Evolutionary conservation across 805 yeast species (phyloP).

Genomic region (Lipomyces mesembrius): DNA sequence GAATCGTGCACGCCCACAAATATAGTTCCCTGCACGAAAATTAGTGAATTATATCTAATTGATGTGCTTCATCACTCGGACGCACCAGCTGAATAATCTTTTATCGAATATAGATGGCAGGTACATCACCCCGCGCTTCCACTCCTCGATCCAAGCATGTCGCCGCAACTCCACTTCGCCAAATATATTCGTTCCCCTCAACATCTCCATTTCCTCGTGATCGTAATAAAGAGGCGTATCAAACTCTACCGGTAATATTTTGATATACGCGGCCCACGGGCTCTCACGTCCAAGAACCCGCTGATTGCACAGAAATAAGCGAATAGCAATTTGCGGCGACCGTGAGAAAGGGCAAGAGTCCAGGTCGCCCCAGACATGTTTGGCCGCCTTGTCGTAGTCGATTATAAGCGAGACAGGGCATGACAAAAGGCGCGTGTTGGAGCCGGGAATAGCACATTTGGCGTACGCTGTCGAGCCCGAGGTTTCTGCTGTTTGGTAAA

Average conservation of each 20-base stretch:
- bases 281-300: conserved; percentile 37
- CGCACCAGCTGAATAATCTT: conserved; percentile 16
- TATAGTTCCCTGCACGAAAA: conserved; percentile 46
- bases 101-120: conserved; percentile 33
- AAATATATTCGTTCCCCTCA: conserved; percentile 75
- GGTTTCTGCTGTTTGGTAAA: conserved; percentile 4
- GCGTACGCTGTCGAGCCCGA: conserved; percentile 33
- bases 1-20: conserved; percentile 73
- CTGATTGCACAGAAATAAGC: conserved; percentile 30
- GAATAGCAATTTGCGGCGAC: conserved; percentile 23
- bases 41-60: conserved; percentile 5
- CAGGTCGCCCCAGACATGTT: conserved; percentile 11
- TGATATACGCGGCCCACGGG: conserved; percentile 53
- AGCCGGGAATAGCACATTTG: conserved; percentile 3
- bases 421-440: conserved; percentile 13
- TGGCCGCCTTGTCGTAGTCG: conserved; percentile 26
- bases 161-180: conserved; percentile 57
- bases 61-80: neutral
- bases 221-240: conserved; percentile 74
- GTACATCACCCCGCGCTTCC: conserved; percentile 48
- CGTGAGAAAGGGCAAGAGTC: conserved; percentile 17
- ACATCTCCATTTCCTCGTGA: conserved; percentile 53
- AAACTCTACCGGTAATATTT: conserved; percentile 54
- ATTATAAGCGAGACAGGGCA: conserved; percentile 32
- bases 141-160: conserved; percentile 59